phyloP scores from a whole-genome alignment of 805 yeast genomes.

The Ogataea neopini region DNA sequence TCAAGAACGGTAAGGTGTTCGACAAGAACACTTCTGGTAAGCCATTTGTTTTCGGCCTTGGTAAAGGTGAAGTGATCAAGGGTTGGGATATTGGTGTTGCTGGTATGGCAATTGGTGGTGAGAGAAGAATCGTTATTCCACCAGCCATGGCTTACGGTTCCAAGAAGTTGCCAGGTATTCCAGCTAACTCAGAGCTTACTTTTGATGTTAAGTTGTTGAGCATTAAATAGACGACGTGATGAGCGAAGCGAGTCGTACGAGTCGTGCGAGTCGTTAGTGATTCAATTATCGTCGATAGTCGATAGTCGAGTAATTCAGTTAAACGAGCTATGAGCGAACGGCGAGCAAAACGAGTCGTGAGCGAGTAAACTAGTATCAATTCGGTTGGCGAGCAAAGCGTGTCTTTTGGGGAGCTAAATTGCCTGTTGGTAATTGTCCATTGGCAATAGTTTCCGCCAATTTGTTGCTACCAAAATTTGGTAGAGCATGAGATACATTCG shows the following conservation, averaged over 20 bases:
- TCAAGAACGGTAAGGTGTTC: conserved; percentile 92
- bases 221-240: conserved; percentile 57
- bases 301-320: too few relatives aligned
- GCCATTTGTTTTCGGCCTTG: conserved; percentile 88
- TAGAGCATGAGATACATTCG: too few relatives aligned
- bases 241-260: conserved; percentile 1
- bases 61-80: conserved; percentile 97
- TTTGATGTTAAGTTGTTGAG: conserved; percentile 94
- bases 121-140: conserved; percentile 96
- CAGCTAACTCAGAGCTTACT: conserved; percentile 94
- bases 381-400: too few relatives aligned
- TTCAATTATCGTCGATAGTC: too few relatives aligned
- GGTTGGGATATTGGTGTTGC: conserved; percentile 99
- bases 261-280: neutral
- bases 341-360: too few relatives aligned
- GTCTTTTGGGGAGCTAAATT: too few relatives aligned
- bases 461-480: too few relatives aligned
- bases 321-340: too few relatives aligned
- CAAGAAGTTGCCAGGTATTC: conserved; percentile 93
- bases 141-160: conserved; percentile 96
- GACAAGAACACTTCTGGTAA: conserved; percentile 97
- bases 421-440: too few relatives aligned
- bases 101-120: conserved; percentile 98
- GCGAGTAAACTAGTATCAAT: too few relatives aligned
- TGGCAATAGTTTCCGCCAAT: too few relatives aligned